These are phyloP conservation scores for Hypoxylon sp. DNA, from an alignment of 2,329 filamentous ascomycete genomes.

Conservation along the genomic window DNA sequence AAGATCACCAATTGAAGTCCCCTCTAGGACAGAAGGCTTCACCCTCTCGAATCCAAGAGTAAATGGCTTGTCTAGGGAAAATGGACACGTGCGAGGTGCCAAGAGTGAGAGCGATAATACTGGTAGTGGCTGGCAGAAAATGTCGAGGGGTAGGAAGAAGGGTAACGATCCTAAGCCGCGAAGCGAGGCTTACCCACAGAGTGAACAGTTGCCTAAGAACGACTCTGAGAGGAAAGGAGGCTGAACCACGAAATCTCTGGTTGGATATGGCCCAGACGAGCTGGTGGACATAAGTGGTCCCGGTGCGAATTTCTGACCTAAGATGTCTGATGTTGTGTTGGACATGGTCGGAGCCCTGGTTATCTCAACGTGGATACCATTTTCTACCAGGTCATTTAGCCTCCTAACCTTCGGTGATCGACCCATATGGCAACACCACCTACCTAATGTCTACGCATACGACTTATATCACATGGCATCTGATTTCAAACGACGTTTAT, in stretches of 20 bases:
- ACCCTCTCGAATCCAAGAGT: conserved; percentile 45
- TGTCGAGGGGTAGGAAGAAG: conserved; percentile 63
- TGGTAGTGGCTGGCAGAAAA: conserved; percentile 67
- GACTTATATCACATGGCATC: conserved; percentile 11
- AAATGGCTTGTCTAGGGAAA: conserved; percentile 55
- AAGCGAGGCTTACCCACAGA: conserved; percentile 52
- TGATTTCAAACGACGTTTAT: conserved; percentile 11
- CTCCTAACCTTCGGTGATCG: conserved; percentile 2
- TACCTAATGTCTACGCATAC: conserved; percentile 11
- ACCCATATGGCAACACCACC: conserved; percentile 8
- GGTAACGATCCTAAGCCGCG: conserved; percentile 58
- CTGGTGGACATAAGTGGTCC: conserved; percentile 23
- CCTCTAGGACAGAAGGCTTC: conserved; percentile 36
- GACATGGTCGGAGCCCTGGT: conserved; percentile 39
- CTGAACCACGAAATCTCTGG: conserved; percentile 47
- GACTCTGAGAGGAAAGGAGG: conserved; percentile 71
- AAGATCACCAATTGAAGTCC: conserved; percentile 39
- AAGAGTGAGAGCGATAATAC: conserved; percentile 62
- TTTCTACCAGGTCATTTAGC: conserved; percentile 20
- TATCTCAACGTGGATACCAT: conserved; percentile 36
- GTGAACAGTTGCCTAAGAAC: conserved; percentile 65
- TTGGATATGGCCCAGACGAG: conserved; percentile 41
- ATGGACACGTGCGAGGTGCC: conserved; percentile 61
- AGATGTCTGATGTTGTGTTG: conserved; percentile 37
- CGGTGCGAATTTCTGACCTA: conserved; percentile 31